phyloP scores from a whole-genome alignment of 495 filamentous ascomycete genomes.

The Bryoglossum gracile region DNA sequence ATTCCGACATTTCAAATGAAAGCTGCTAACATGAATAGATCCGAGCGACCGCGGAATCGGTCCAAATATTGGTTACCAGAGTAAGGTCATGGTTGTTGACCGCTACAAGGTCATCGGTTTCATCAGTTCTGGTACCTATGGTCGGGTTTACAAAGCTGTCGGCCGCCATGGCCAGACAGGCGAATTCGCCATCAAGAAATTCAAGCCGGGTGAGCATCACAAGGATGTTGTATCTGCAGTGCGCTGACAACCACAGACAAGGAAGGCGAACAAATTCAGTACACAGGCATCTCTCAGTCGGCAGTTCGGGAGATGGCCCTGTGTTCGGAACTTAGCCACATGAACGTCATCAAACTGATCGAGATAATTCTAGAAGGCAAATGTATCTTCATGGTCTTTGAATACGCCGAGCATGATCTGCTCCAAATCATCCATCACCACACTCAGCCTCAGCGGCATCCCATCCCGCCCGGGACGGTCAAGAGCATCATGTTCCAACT shows the following conservation, averaged over 20 bases:
- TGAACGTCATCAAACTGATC: conserved; percentile 82
- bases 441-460: conserved; percentile 75
- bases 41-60: conserved; percentile 38
- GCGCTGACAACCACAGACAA: conserved; percentile 52
- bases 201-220: conserved; percentile 64
- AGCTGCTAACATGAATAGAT: conserved; percentile 29
- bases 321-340: conserved; percentile 84
- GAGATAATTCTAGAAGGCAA: conserved; percentile 98
- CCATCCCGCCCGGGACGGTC: conserved; percentile 81
- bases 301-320: conserved; percentile 98
- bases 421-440: conserved; percentile 98
- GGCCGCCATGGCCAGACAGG: conserved; percentile 63
- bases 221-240: not conserved
- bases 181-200: conserved; percentile 98
- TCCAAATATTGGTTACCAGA: conserved; percentile 55
- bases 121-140: conserved; percentile 98
- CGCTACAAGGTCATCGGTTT: conserved; percentile 95
- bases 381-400: conserved; percentile 99
- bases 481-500: conserved; percentile 93
- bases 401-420: conserved; percentile 95
- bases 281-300: conserved; percentile 96
- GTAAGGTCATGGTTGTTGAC: conserved; percentile 83
- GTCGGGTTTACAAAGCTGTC: conserved; percentile 91
- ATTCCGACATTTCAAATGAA: conserved; percentile 28
- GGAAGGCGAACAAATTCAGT: conserved; percentile 88